Evolutionary conservation across 2,329 filamentous ascomycete species (phyloP), one percentile per base, ranked within the genome.

Genomic region (Trichoderma atroviride): DNA sequence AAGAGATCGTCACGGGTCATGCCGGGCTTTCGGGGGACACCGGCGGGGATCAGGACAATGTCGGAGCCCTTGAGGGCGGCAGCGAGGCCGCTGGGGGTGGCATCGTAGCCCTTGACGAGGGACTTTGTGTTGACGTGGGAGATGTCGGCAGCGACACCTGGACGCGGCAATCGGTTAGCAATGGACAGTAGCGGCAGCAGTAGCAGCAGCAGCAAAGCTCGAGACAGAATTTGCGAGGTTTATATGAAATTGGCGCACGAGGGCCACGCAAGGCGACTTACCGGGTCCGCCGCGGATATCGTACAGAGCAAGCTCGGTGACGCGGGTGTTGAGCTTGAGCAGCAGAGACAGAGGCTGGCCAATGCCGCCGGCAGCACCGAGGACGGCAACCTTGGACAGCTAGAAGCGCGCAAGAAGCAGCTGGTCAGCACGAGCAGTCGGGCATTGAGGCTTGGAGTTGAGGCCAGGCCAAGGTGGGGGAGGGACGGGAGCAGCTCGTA

Each of bases 1-100:
- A 99, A 99, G 74, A 99, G 91, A 82, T 99, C 95, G 85, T 99
- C 96, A 88, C 96, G 94, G 85, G 92, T 97, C 96, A 99, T 99
- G 85, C 96, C 96, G 82, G 96, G 96, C 90, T 97, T 97, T 86
- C 96, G 94, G 80, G 96, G 96, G 75, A 99, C 95, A 88, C 96
- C 96, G 79, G 96, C 96, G 79, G 96, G 96, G 83, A 99, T 98
- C 80, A 99, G 89, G 79, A 99, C 93, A 77, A 99, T 90, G 84
- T 98, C 94, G 79, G 94, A 86, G 80, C 88, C 94, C 85, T 92
- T 92, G 82, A 99, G 89, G 79, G 91, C 91, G 74, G 87, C 87
- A 77, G 88, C 88, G 73, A 98, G 91, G 78, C 93, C 93, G 70
- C 87, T 85, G 72, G 91, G 85, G 73, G 87, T 91, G 74, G 94